Percentiles rank a stretch among this genome's conserved stretches.
Conservation (phyloP, 108 stramenopile genomes). For the Cyclotella kingstonii region DNA sequence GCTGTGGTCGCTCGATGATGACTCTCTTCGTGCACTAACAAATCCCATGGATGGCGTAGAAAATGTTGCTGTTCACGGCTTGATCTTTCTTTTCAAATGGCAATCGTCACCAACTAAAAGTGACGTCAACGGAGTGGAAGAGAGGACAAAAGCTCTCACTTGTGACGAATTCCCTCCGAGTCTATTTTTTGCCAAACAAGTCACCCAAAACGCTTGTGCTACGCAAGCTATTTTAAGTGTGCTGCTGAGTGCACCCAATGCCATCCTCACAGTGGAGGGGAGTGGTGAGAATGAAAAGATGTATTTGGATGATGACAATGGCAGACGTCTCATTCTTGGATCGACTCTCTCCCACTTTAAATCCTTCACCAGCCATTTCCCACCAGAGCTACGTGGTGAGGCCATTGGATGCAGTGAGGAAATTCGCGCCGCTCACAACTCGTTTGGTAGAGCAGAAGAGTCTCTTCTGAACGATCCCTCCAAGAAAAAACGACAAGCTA, state of each 20-base stretch:
- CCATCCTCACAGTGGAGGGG: conserved; percentile 2
- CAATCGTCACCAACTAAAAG: conserved; percentile 4
- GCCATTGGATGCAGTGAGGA: conserved; percentile 79
- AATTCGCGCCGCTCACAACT: conserved; percentile 90
- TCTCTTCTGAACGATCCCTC: conserved; percentile 79
- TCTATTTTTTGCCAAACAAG: conserved; percentile 89
- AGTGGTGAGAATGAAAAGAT: conserved; percentile 1
- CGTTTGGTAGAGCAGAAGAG: conserved; percentile 80
- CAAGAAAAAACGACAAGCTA: too few relatives aligned
- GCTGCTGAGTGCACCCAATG: conserved; percentile 61
- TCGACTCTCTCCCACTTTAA: conserved; percentile 70
- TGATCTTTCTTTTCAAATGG: conserved; percentile 96
- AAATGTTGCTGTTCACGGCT: conserved; percentile 69
- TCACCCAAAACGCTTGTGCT: conserved; percentile 90
- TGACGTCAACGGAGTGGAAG: conserved; percentile 6
- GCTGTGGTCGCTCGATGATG: conserved; percentile 82
- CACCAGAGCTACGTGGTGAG: conserved; percentile 84
- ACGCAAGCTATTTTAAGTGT: conserved; percentile 91
- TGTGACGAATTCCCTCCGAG: conserved; percentile 56
- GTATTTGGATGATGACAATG: conserved; percentile 25
- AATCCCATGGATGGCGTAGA: conserved; percentile 28
- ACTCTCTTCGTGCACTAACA: conserved; percentile 34
- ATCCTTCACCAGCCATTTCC: conserved; percentile 76
- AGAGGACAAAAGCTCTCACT: conserved; percentile 15
- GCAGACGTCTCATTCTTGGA: conserved; percentile 62